Conservation (phyloP, 345 rosid species). For the Populus euphratica region DNA sequence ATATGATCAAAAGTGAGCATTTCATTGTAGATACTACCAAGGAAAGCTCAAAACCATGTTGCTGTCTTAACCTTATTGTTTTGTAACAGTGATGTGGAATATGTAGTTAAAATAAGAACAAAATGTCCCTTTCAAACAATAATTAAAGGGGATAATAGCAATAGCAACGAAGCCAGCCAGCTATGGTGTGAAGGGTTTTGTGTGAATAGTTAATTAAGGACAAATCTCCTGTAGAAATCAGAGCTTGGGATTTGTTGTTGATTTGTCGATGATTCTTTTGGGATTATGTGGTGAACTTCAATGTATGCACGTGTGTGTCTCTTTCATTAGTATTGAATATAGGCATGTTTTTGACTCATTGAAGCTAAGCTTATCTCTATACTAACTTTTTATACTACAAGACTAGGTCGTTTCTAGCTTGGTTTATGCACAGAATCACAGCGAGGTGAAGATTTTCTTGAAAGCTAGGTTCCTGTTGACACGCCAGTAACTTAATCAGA, state of each 20-base stretch:
- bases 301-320: not conserved
- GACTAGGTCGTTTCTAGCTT: not conserved
- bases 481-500: too few species aligned
- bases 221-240: too few species aligned
- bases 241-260: too few species aligned
- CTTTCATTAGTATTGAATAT: not conserved
- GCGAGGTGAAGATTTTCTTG: not conserved
- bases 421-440: too few species aligned
- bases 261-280: not conserved
- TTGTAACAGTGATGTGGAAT: not conserved
- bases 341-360: not conserved
- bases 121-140: not conserved
- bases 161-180: not conserved
- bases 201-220: too few species aligned
- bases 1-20: not conserved
- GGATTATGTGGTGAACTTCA: not conserved
- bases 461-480: not conserved
- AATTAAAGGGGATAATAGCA: not conserved
- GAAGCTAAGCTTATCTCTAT: not conserved
- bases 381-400: not conserved
- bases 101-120: not conserved
- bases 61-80: conserved; percentile 8
- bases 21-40: not conserved
- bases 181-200: not conserved
- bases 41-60: not conserved